Evolutionary conservation across 202 grass and related monocot genomes (phyloP), one percentile per base, ranked within the genome.

Genomic region (Setaria italica): DNA sequence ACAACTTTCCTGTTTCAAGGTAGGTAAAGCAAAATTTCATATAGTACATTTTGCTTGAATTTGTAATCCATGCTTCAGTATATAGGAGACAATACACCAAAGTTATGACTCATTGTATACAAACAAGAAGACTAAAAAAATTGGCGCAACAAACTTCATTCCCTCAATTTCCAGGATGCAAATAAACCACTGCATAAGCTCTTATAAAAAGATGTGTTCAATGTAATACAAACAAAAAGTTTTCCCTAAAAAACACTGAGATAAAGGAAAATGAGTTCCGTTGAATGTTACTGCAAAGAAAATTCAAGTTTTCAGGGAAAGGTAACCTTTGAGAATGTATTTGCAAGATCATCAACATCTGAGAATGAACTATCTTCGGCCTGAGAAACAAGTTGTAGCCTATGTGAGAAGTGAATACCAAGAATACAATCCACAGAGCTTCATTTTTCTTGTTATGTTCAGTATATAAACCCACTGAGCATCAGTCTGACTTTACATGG

Each of bases 331-430:
- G 86, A 94, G 62, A 97, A 97, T 62, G 88, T 92, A 74, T 80
- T 83, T 20, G 90, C 80, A 78, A 97, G 92, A 83, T 97, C 94
- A 79, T 97, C 88, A 81, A 88, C 35, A 89, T 92, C 90, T 92
- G 88, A 70, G 79, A 91, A 90, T 70, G 84, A 92, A 68, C 47
- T 43, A 69, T 54, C 90, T 86, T 89, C 92, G 13, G 53, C 86
- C 91, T 93, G 86, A 64, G 81, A 90, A 70, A 57, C 33, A 82
- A 74, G 49, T 79, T 43, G 20, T 74, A 25, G 34, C n/a, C 58
- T 47, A 75, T 57, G 53, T 79, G 74, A 77, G 74, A 74, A 37
- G 49, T 1, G 15, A 37, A 69, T 39, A 30, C n/a, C 16, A 16
- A 62, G 15, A 12, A 43, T 43, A 43, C 54, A 3, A 77, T 20